Conservation (phyloP, 2,329 filamentous ascomycete species). For the Tolypocladium capitatum region DNA sequence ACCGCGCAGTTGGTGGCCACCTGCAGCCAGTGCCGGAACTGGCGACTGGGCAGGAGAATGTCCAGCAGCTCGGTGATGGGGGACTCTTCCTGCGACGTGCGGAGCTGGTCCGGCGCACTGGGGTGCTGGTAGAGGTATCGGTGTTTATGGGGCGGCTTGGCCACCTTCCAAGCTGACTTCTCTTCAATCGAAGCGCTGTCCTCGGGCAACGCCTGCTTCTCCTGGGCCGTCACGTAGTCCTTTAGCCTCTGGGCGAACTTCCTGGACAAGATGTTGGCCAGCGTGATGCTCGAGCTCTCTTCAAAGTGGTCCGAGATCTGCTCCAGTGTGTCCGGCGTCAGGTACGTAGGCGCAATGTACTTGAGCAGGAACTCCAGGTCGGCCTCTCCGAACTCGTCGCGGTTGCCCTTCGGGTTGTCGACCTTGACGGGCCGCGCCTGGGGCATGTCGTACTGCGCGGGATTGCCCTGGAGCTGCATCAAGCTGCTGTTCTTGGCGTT, state of each 20-base stretch:
- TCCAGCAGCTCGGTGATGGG: slow-evolving; percentile 69
- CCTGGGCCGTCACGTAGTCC: slow-evolving; percentile 54
- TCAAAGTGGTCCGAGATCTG: slow-evolving; percentile 68
- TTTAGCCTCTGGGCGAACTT: slow-evolving; percentile 65
- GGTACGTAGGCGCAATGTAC: slow-evolving; percentile 79
- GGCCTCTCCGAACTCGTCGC: slow-evolving; percentile 53
- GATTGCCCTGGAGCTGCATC: slow-evolving; percentile 83
- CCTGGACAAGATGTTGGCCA: slow-evolving; percentile 64
- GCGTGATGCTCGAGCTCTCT: slow-evolving; percentile 70
- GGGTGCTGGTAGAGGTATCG: slow-evolving; percentile 72
- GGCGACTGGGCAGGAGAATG: slow-evolving; percentile 66
- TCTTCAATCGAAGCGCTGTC: slow-evolving; percentile 44
- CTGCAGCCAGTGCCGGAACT: slow-evolving; percentile 83
- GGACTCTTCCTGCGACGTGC: slow-evolving; percentile 28
- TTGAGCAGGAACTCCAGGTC: slow-evolving; percentile 85
- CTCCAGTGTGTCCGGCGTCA: slow-evolving; percentile 83
- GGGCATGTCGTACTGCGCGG: slow-evolving; percentile 78
- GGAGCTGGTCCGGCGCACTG: slow-evolving; percentile 23
- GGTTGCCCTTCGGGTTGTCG: slow-evolving; percentile 26
- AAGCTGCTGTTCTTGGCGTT: slow-evolving; percentile 81
- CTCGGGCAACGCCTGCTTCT: slow-evolving; percentile 33
- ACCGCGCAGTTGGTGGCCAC: slow-evolving; percentile 66
- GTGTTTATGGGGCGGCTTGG: slow-evolving; percentile 87
- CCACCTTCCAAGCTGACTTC: slow-evolving; percentile 55
- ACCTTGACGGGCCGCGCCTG: slow-evolving; percentile 43